Conservation (phyloP, 2,329 filamentous ascomycete genomes). For the Pseudogymnoascus sp. region DNA sequence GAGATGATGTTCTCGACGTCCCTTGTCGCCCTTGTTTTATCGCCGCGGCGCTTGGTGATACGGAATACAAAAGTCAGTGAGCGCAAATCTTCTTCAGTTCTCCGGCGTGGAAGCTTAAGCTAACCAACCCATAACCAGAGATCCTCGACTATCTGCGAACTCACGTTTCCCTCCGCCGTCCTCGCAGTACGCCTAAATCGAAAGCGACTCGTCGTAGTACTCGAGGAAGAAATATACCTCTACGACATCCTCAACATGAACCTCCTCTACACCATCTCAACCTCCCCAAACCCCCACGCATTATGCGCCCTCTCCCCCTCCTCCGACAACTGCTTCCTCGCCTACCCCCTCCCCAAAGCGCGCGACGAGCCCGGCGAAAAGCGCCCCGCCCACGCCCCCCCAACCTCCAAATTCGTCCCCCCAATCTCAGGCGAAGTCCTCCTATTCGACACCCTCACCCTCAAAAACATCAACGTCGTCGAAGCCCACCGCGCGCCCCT, state of each 20-base stretch:
- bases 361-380: constrained; percentile 51
- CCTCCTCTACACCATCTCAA: constrained; percentile 84
- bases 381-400: constrained; percentile 76
- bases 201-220: constrained; percentile 84
- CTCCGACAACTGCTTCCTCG: constrained; percentile 92
- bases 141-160: constrained; percentile 87
- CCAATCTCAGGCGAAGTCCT: constrained; percentile 88
- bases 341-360: constrained; percentile 78
- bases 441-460: constrained; percentile 81
- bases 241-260: constrained; percentile 99
- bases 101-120: not conserved
- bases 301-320: constrained; percentile 91
- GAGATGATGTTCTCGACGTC: constrained; percentile 99
- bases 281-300: constrained; percentile 84
- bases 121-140: constrained; percentile 36
- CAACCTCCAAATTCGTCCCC: constrained; percentile 68
- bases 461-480: constrained; percentile 91
- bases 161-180: constrained; percentile 95
- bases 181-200: constrained; percentile 89
- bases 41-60: constrained; percentile 86
- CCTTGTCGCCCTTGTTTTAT: constrained; percentile 86
- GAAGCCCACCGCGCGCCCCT: constrained; percentile 90
- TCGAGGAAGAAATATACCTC: constrained; percentile 94
- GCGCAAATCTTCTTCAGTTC: not conserved
- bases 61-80: constrained; percentile 85